Evolutionary conservation across 768 basidiomycete species (phyloP).

Genomic region (Russula brevipes): DNA sequence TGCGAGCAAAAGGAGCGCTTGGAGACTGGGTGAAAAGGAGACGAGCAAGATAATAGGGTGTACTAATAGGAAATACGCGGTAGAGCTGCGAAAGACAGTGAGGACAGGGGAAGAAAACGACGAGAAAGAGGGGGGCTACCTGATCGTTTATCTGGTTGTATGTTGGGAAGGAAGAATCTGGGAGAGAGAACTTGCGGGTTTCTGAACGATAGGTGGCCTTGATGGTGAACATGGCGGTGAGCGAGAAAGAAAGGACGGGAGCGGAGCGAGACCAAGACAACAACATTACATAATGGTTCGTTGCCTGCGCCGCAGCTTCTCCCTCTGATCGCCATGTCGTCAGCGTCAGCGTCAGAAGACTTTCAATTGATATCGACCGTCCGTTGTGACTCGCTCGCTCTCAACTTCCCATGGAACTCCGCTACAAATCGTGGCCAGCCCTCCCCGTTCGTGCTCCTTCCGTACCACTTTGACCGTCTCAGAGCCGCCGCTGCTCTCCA

Average conservation of each 20-base stretch:
- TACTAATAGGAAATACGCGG: slow-evolving; percentile 61
- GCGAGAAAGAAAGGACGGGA: slow-evolving; percentile 8
- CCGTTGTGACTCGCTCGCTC: slow-evolving; percentile 52
- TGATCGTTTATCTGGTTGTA: slow-evolving; percentile 58
- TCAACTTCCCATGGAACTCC: slow-evolving; percentile 50
- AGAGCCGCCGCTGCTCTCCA: slow-evolving; percentile 45
- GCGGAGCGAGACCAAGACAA: too few relatives aligned
- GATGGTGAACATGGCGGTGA: slow-evolving; percentile 59
- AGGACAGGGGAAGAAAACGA: slow-evolving; percentile 3
- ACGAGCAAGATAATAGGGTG: slow-evolving; percentile 56
- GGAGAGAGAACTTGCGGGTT: slow-evolving; percentile 62
- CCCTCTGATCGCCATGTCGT: not conserved
- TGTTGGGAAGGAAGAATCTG: slow-evolving; percentile 53
- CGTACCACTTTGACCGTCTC: slow-evolving; percentile 58
- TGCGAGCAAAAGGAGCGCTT: slow-evolving; percentile 46
- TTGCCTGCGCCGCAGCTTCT: not conserved
- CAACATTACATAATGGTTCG: not conserved
- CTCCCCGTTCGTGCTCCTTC: slow-evolving; percentile 57
- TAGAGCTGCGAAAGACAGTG: slow-evolving; percentile 45
- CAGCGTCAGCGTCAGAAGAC: not conserved
- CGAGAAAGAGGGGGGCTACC: slow-evolving; percentile 34
- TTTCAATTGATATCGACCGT: slow-evolving; percentile 48
- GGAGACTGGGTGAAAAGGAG: slow-evolving; percentile 62
- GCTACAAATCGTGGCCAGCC: slow-evolving; percentile 43
- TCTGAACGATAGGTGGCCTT: slow-evolving; percentile 72